Evolutionary conservation across 2,329 filamentous ascomycete species (phyloP).

Genomic region (Xylaria sp.): DNA sequence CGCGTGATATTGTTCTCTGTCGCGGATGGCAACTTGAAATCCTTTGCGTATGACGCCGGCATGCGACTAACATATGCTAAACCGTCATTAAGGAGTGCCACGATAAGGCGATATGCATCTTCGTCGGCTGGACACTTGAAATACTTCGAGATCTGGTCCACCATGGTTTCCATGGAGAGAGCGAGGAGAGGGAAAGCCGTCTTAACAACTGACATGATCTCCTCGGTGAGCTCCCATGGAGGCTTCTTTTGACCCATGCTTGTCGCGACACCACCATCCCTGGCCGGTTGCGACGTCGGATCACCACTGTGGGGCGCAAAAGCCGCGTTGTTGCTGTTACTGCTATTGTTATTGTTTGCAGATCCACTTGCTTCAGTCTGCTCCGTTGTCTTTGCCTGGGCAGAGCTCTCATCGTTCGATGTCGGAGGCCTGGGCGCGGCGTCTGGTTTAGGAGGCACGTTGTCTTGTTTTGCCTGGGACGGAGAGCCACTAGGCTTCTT

Average conservation of each 20-base stretch:
- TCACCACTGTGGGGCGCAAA: slow-evolving; percentile 23
- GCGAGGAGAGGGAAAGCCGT: slow-evolving; percentile 94
- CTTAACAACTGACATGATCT: slow-evolving; percentile 92
- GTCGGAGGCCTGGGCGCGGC: slow-evolving; percentile 45
- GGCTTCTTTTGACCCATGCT: slow-evolving; percentile 57
- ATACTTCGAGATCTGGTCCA: slow-evolving; percentile 96
- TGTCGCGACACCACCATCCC: slow-evolving; percentile 29
- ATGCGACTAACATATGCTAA: slow-evolving; percentile 86
- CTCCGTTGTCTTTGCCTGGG: slow-evolving; percentile 41
- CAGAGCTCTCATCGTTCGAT: slow-evolving; percentile 41
- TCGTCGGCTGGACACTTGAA: slow-evolving; percentile 99
- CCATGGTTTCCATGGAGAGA: slow-evolving; percentile 98
- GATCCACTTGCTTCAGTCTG: slow-evolving; percentile 32
- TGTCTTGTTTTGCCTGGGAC: slow-evolving; percentile 49
- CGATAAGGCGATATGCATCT: slow-evolving; percentile 93
- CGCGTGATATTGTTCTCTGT: slow-evolving; percentile 96
- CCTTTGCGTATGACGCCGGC: slow-evolving; percentile 79
- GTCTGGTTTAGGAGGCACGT: slow-evolving; percentile 39
- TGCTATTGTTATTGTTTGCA: too few species aligned
- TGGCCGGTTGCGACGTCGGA: slow-evolving; percentile 25
- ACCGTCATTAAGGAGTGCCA: slow-evolving; percentile 94
- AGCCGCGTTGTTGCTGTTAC: slow-evolving; percentile 18
- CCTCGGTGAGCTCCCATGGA: slow-evolving; percentile 94
- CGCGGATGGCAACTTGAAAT: slow-evolving; percentile 80
- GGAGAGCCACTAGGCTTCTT: slow-evolving; percentile 45